These are phyloP conservation scores for Sporisorium scitamineum DNA, from an alignment of 1,284 basidiomycete genomes.

Conservation along the genomic window DNA sequence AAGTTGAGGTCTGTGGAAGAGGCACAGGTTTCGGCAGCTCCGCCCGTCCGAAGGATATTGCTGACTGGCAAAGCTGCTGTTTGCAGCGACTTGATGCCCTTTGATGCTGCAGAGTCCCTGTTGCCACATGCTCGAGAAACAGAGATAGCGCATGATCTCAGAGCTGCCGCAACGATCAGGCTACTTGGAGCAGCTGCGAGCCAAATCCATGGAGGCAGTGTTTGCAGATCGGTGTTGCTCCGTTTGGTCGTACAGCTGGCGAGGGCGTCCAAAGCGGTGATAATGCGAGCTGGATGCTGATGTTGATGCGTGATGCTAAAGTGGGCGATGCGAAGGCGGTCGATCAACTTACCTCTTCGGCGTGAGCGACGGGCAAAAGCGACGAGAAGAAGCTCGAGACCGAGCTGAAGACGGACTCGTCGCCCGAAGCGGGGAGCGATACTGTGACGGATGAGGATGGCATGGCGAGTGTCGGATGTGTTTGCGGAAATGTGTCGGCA, in stretches of 20 bases:
- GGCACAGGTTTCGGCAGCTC: neutral
- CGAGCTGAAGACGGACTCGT: constrained; percentile 51
- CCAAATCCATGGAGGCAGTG: neutral
- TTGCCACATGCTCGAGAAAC: no score
- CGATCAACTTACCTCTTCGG: constrained; percentile 55
- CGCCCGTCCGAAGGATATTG: neutral
- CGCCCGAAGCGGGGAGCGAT: constrained; percentile 34
- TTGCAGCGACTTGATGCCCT: neutral
- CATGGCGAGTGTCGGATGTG: constrained; percentile 32
- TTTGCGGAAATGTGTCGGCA: constrained; percentile 7
- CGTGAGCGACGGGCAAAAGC: constrained; percentile 55
- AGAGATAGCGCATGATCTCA: no score
- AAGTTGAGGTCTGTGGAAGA: neutral
- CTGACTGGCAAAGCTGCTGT: neutral
- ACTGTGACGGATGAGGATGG: constrained; percentile 50
- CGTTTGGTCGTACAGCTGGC: neutral
- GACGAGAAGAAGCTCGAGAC: constrained; percentile 57
- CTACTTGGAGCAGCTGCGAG: neutral
- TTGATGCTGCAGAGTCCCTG: no score
- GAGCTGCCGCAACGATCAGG: neutral
- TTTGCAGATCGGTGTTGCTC: neutral
- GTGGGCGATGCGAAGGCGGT: neutral
- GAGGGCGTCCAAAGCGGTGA: no score
- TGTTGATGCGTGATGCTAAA: neutral
- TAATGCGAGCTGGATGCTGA: neutral